Percentiles rank a stretch among this genome's conserved stretches.
phyloP scores from a whole-genome alignment of 2,329 filamentous ascomycete species.

The Aspergillus alliaceus region DNA sequence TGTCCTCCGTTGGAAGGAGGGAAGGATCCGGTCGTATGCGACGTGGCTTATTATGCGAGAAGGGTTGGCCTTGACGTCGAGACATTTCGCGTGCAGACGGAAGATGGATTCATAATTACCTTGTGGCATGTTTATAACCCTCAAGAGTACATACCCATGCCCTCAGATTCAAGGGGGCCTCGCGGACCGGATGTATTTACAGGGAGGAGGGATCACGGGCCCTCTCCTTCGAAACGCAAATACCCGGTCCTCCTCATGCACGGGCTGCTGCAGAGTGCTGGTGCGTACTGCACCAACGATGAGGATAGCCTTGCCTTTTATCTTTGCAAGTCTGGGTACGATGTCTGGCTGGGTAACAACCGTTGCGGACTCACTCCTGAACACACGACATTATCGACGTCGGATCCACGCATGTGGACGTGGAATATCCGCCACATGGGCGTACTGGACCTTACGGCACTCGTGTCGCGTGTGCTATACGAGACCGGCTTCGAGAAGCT shows the following conservation, averaged over 20 bases:
- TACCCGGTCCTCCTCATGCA: constrained; percentile 88
- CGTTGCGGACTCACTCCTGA: constrained; percentile 80
- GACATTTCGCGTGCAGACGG: constrained; percentile 79
- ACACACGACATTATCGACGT: constrained; percentile 68
- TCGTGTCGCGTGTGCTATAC: constrained; percentile 74
- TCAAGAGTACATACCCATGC: constrained; percentile 63
- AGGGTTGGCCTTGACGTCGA: constrained; percentile 86
- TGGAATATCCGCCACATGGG: constrained; percentile 98
- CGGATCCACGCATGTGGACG: constrained; percentile 89
- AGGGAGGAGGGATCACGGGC: constrained; percentile 30
- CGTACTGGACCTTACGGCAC: constrained; percentile 78
- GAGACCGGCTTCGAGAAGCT: constrained; percentile 84
- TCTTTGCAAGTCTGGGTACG: constrained; percentile 86
- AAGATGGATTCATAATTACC: constrained; percentile 88
- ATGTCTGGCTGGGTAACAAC: constrained; percentile 95
- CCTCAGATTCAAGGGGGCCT: constrained; percentile 42
- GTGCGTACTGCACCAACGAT: constrained; percentile 87
- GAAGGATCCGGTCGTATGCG: constrained; percentile 72
- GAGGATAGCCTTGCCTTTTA: constrained; percentile 89
- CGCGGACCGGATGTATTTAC: constrained; percentile 65
- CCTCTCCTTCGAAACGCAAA: constrained; percentile 26
- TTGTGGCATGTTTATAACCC: constrained; percentile 91
- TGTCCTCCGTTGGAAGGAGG: constrained; percentile 78
- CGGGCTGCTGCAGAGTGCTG: constrained; percentile 81
- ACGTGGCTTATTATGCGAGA: constrained; percentile 82